Evolutionary conservation across 192 early-diverging fungal genomes (phyloP), one percentile per base, ranked within the genome.

Genomic region (Entomortierella parvispora): DNA sequence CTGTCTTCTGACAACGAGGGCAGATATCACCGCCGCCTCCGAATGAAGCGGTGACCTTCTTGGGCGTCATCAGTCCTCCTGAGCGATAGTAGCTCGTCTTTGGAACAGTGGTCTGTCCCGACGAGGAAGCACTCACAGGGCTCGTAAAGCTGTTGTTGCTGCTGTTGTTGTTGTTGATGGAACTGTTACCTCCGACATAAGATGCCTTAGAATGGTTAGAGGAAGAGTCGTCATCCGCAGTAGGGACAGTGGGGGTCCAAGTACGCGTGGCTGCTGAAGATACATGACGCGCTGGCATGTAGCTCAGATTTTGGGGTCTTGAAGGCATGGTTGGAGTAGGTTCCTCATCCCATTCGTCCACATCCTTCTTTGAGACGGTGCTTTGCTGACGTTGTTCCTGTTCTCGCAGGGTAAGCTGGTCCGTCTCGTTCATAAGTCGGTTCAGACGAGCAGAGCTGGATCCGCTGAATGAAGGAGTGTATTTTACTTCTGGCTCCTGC

Each of bases 1-100:
- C 87, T 11, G 82, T 64, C 44, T 89, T 89, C 56, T 78, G 65
- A 63, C 87, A 89, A 18, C 83, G 71, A 20, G 83, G 80, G 45
- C 87, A 89, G 31, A 81, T 84, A 61, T 89, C 87, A 1, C 74
- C 74, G 3, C 70, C 70, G 11, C 74, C 74, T 2, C 74, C 74
- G 51, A 68, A 68, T 2, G 62, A 52, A 18, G 60, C 20, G 0
- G 40, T 29, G n/a, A 45, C 25, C 58, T 64, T 77, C 66, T 77
- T 77, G 22, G 74, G 74, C 17, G 74, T 77, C 74, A 77, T 77
- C 31, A 68, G 7, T 8, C 65, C 58, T 11, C 74, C 65, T 12
- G 65, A 61, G 0, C 74, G 74, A 26, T 58, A 63, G 28, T 77
- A 77, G 61, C 60, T 68, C 0, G 74, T 68, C 29, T 62, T 68